These are phyloP conservation scores for Thraustotheca clavata DNA, from an alignment of 352 stramenopile species.

Conservation along the genomic window DNA sequence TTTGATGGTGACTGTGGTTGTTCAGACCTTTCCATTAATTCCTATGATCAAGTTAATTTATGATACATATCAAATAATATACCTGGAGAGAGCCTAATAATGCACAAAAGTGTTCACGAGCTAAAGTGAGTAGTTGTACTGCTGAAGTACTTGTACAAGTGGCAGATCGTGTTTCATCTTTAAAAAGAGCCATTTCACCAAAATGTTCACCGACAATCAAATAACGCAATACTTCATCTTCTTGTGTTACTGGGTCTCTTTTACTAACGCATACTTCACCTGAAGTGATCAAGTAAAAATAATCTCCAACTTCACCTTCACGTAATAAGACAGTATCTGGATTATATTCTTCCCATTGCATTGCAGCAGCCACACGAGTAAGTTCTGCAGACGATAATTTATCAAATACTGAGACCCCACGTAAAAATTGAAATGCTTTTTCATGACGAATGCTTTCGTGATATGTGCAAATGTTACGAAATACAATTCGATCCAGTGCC, in stretches of 20 bases:
- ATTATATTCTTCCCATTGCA: constrained; percentile 77
- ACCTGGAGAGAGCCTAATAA: constrained; percentile 62
- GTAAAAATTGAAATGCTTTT: constrained; percentile 47
- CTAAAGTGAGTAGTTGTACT: constrained; percentile 56
- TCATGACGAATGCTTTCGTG: constrained; percentile 59
- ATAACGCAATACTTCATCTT: constrained; percentile 46
- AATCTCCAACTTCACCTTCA: constrained; percentile 62
- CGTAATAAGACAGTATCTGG: constrained; percentile 46
- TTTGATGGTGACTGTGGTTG: neutral
- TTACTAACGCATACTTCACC: constrained; percentile 66
- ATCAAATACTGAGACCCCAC: constrained; percentile 50
- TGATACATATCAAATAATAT: neutral
- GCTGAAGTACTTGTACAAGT: constrained; percentile 79
- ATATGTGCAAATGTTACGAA: constrained; percentile 62
- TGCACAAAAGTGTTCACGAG: constrained; percentile 64
- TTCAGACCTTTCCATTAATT: constrained; percentile 53
- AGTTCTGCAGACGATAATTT: constrained; percentile 57
- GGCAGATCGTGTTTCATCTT: constrained; percentile 84
- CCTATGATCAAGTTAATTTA: constrained; percentile 11
- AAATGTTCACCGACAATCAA: constrained; percentile 85
- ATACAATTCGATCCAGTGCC: constrained; percentile 62
- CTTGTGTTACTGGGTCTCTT: constrained; percentile 30
- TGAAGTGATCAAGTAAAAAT: constrained; percentile 73
- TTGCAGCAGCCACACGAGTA: constrained; percentile 57
- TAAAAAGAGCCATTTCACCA: constrained; percentile 91